Evolutionary conservation across 2,329 filamentous ascomycete species (phyloP), one percentile per base, ranked within the genome.

Genomic region (Arthrocladium fulminans): DNA sequence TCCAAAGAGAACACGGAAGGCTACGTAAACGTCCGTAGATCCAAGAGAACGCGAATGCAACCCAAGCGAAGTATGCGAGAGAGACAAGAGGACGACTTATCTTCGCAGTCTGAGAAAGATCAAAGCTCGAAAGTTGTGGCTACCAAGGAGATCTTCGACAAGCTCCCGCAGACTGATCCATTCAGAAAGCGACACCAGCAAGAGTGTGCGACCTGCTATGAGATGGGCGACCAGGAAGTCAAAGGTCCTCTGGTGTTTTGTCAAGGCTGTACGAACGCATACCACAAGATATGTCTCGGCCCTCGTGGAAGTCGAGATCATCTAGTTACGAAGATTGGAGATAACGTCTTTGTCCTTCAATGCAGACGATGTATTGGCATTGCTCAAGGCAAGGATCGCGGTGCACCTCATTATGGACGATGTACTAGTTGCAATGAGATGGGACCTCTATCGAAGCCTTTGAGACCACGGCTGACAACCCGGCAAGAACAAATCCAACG

Each of bases 251-350:
- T 98, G 20, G 76, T 98, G 27, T 82, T 83, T 60, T 98, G 92
- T 58, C 94, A 98, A 67, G 92, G 92, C 24, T 98, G 92, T 63
- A 88, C 83, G 1, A 73, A 83, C 41, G 76, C 85, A 0, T 95
- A 88, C 57, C 92, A 98, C 66, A 87, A 86, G 63, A 69, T 69
- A 34, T 98, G 92, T 61, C 73, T 98, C 23, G 88, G 90, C 1
- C 72, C 75, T 42, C 79, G 92, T 43, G 77, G 76, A 45, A 71
- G 65, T 10, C 77, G 92, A 51, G 88, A 95, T n/a, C 92, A 97
- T 63, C 70, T 92, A 29, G 87, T 87, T 8, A 97, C 88, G 20
- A 98, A 97, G 63, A 67, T 96, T 45, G 81, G 73, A 2, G 72
- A 83, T 1, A 80, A 83, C 2, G 67, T 83, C 30, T 97, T 94